These are phyloP conservation scores for Limonomyces culmigenus DNA, from an alignment of 1,284 basidiomycete genomes.

Conservation along the genomic window DNA sequence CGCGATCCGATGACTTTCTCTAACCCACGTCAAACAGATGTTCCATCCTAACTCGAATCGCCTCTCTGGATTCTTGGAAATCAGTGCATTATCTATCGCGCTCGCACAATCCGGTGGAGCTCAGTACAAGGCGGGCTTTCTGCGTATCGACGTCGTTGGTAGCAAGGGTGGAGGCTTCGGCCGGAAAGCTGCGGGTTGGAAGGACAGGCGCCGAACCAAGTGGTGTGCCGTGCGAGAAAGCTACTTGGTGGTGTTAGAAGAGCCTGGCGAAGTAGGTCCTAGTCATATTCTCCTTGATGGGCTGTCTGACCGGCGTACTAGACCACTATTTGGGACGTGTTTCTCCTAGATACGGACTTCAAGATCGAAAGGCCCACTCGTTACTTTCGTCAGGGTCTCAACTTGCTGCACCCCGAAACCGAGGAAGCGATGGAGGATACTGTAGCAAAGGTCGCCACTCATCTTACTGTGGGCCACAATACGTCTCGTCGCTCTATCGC, in stretches of 20 bases:
- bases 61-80: conserved; percentile 86
- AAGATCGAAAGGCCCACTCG: conserved; percentile 65
- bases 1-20: not conserved
- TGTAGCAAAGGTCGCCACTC: conserved; percentile 7
- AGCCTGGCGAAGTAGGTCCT: conserved; percentile 63
- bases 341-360: conserved; percentile 86
- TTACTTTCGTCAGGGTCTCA: conserved; percentile 64
- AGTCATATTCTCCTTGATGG: conserved; percentile 6
- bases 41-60: conserved; percentile 92
- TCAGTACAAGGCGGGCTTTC: conserved; percentile 83
- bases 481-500: conserved; percentile 21
- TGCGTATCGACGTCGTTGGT: conserved; percentile 37
- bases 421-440: conserved; percentile 10
- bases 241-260: conserved; percentile 78
- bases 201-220: conserved; percentile 51
- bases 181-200: conserved; percentile 49
- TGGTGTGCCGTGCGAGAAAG: conserved; percentile 95
- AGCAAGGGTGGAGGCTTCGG: conserved; percentile 39
- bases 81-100: conserved; percentile 77
- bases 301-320: conserved; percentile 12
- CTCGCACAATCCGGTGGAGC: conserved; percentile 73
- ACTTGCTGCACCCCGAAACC: conserved; percentile 24
- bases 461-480: conserved; percentile 6
- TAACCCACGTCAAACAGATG: too few species aligned
- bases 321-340: conserved; percentile 82